phyloP scores from a whole-genome alignment of 495 filamentous ascomycete genomes.

The Tetracladium setigerum region DNA sequence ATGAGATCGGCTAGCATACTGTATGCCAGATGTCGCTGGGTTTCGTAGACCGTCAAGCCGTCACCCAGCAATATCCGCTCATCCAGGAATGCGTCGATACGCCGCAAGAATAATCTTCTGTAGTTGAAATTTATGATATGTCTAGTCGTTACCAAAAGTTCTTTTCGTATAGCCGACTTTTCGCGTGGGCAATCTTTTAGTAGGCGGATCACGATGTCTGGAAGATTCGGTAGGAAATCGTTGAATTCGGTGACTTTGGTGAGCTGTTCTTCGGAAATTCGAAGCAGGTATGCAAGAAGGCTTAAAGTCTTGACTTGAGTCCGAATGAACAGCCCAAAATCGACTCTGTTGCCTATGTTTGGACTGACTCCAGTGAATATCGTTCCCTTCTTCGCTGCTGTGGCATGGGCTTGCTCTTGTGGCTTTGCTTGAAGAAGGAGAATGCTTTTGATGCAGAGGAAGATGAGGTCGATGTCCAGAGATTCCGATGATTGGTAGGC shows the following conservation, averaged over 20 bases:
- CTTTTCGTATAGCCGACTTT: conserved; percentile 90
- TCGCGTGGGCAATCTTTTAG: conserved; percentile 91
- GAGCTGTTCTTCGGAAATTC: conserved; percentile 80
- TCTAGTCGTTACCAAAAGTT: conserved; percentile 89
- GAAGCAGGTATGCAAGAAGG: conserved; percentile 88
- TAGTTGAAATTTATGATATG: conserved; percentile 99
- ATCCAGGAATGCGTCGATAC: conserved; percentile 92
- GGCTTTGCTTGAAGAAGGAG: conserved; percentile 85
- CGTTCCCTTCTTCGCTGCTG: conserved; percentile 63
- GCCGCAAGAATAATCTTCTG: conserved; percentile 84
- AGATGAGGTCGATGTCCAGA: conserved; percentile 85
- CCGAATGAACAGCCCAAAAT: conserved; percentile 95
- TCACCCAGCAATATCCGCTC: conserved; percentile 91
- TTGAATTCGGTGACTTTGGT: no score
- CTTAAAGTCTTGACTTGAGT: conserved; percentile 99
- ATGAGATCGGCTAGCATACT: conserved; percentile 98
- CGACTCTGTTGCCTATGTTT: conserved; percentile 86
- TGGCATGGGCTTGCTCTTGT: conserved; percentile 83
- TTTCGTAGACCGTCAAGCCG: conserved; percentile 92
- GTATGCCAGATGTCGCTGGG: conserved; percentile 90
- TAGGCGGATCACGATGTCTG: conserved; percentile 87
- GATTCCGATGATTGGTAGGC: conserved; percentile 71
- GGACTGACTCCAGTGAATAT: conserved; percentile 92
- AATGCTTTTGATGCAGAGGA: conserved; percentile 85
- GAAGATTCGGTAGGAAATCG: conserved; percentile 86